Conservation (phyloP, 345 rosid species). For the Hibiscus tridactylites region DNA sequence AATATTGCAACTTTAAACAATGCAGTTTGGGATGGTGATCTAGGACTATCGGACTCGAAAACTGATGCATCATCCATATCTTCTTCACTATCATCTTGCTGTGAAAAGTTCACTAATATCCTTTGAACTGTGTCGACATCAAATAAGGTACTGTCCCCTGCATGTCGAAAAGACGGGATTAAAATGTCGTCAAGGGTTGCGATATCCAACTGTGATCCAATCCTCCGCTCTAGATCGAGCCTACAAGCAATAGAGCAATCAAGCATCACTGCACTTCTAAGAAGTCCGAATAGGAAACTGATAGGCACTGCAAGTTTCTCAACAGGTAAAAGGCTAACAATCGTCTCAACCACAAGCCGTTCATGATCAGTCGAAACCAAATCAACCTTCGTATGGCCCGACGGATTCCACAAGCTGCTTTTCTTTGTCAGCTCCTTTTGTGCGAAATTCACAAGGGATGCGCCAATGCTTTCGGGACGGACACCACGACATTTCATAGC, state of each 20-base stretch:
- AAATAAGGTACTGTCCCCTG: conserved; percentile 69
- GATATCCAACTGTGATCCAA: conserved; percentile 78
- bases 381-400: conserved; percentile 43
- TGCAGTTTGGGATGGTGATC: conserved; percentile 74
- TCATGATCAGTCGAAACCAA: conserved; percentile 44
- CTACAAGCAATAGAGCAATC: conserved; percentile 68
- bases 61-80: conserved; percentile 74
- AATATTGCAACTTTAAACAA: conserved; percentile 78
- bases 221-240: conserved; percentile 85
- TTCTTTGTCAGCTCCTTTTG: conserved; percentile 82
- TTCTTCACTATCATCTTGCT: conserved; percentile 87
- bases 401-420: conserved; percentile 54
- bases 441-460: conserved; percentile 75
- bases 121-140: conserved; percentile 87
- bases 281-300: conserved; percentile 76
- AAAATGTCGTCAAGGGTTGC: conserved; percentile 90
- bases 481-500: conserved; percentile 98
- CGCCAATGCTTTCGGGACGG: conserved; percentile 91
- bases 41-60: conserved; percentile 72
- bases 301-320: conserved; percentile 89
- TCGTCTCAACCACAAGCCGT: conserved; percentile 67
- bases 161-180: conserved; percentile 80
- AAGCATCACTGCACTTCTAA: conserved; percentile 84
- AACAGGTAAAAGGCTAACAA: conserved; percentile 71
- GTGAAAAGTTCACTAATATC: conserved; percentile 86